Evolutionary conservation across 1,284 basidiomycete genomes (phyloP).

Genomic region (Sporisorium scitamineum): DNA sequence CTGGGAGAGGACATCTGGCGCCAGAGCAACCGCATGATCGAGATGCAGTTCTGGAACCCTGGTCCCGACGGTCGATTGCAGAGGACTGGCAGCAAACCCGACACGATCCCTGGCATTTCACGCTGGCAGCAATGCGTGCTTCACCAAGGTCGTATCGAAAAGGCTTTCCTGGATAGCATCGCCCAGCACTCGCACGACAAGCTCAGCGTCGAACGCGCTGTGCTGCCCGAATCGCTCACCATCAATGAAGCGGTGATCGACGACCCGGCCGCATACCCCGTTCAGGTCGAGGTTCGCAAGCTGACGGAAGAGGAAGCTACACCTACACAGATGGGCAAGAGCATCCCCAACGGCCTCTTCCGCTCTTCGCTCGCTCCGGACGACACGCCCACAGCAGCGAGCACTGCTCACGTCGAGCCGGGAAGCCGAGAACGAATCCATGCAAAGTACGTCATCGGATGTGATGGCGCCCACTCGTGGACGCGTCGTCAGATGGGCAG

Average conservation of each 20-base stretch:
- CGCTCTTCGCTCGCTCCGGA: constrained; percentile 33
- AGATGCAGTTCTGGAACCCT: constrained; percentile 42
- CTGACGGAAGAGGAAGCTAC: constrained; percentile 32
- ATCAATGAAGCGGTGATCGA: constrained; percentile 23
- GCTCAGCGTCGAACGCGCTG: constrained; percentile 30
- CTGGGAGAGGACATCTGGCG: constrained; percentile 33
- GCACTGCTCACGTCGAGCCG: constrained; percentile 5
- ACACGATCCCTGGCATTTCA: constrained; percentile 37
- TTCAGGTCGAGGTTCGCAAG: constrained; percentile 27
- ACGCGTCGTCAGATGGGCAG: constrained; percentile 35
- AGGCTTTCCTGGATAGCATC: constrained; percentile 33
- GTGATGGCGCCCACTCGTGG: constrained; percentile 47
- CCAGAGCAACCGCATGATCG: constrained; percentile 46
- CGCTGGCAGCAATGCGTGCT: constrained; percentile 45
- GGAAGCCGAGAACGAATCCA: constrained; percentile 33
- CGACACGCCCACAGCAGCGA: constrained; percentile 14
- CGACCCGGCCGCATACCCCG: constrained; percentile 21
- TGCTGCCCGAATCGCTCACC: constrained; percentile 25
- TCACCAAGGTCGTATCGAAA: constrained; percentile 44
- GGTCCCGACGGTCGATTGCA: constrained; percentile 27
- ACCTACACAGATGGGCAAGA: constrained; percentile 36
- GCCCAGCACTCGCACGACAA: constrained; percentile 20
- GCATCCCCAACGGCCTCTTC: constrained; percentile 34
- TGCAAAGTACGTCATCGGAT: constrained; percentile 45
- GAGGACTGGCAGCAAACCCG: constrained; percentile 30